These are phyloP conservation scores for Pyrenochaeta sp. DNA, from an alignment of 2,329 filamentous ascomycete genomes.

Conservation along the genomic window DNA sequence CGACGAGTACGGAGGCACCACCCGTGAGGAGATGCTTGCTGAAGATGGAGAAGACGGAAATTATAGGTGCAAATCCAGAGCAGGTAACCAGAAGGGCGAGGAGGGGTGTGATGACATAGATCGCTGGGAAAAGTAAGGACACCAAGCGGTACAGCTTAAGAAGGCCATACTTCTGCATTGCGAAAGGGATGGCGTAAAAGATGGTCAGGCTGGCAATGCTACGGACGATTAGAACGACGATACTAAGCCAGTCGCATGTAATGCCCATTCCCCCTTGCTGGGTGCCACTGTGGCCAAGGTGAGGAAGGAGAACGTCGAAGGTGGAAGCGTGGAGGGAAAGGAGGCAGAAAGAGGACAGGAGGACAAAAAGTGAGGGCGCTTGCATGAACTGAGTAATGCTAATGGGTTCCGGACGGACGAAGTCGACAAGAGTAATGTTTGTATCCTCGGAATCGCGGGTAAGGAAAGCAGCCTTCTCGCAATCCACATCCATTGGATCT, in stretches of 20 bases:
- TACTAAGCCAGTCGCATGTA: slow-evolving; percentile 55
- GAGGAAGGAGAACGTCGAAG: slow-evolving; percentile 59
- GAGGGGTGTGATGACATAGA: slow-evolving; percentile 53
- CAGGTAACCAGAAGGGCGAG: slow-evolving; percentile 49
- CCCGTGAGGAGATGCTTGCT: slow-evolving; percentile 54
- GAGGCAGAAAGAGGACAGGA: slow-evolving; percentile 61
- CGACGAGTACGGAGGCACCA: slow-evolving; percentile 53
- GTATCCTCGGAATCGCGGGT: slow-evolving; percentile 48
- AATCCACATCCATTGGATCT: slow-evolving; percentile 46
- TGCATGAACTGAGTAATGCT: slow-evolving; percentile 56
- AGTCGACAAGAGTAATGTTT: slow-evolving; percentile 43
- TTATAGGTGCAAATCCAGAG: slow-evolving; percentile 45
- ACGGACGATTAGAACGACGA: slow-evolving; percentile 54
- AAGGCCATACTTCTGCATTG: slow-evolving; percentile 52
- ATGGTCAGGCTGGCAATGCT: slow-evolving; percentile 52
- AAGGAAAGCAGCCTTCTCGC: slow-evolving; percentile 59
- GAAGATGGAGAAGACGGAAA: slow-evolving; percentile 53
- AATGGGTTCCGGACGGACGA: slow-evolving; percentile 53
- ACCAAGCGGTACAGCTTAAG: slow-evolving; percentile 54
- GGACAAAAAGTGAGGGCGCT: slow-evolving; percentile 55
- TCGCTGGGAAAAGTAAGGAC: slow-evolving; percentile 50
- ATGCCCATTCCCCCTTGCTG: slow-evolving; percentile 57
- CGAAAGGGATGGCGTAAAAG: slow-evolving; percentile 47
- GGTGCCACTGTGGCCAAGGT: slow-evolving; percentile 57
- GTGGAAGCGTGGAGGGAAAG: slow-evolving; percentile 65